Percentiles rank a stretch among this genome's conserved stretches.
Evolutionary conservation across 108 stramenopile genomes (phyloP).

Genomic region (Nitzschia sp.): DNA sequence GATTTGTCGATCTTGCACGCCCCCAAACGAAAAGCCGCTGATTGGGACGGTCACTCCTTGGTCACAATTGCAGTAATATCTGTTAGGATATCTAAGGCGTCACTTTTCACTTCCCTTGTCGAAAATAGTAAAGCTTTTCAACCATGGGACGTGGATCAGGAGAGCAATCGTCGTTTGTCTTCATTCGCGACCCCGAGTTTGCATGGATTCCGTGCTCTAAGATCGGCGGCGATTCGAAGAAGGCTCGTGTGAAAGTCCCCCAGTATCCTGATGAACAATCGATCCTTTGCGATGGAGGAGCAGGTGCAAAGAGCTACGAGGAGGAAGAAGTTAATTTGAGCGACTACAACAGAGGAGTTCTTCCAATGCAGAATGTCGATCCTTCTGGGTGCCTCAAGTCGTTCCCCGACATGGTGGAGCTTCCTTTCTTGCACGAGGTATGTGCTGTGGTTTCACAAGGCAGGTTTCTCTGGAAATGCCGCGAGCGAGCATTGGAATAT

Average conservation of each 20-base stretch:
- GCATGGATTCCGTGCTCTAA: constrained; percentile 49
- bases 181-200: constrained; percentile 45
- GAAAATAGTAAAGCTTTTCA: background rate
- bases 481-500: too few relatives aligned
- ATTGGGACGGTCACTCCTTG: constrained; percentile 6
- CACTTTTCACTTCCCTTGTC: background rate
- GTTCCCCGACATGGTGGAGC: constrained; percentile 81
- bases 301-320: constrained; percentile 29
- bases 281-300: constrained; percentile 47
- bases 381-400: constrained; percentile 30
- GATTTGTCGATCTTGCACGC: constrained; percentile 7
- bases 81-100: background rate
- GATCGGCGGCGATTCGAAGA: constrained; percentile 31
- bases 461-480: too few relatives aligned
- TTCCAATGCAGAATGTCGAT: constrained; percentile 82
- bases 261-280: constrained; percentile 46
- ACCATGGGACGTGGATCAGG: constrained; percentile 34
- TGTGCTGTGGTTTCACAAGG: too few relatives aligned
- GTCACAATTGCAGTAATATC: constrained; percentile 8
- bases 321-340: constrained; percentile 70
- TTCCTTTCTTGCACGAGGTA: constrained; percentile 90
- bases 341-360: constrained; percentile 67
- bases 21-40: background rate
- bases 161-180: constrained; percentile 34
- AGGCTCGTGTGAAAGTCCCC: constrained; percentile 43